These are phyloP conservation scores for Microdochium nivale DNA, from an alignment of 2,329 filamentous ascomycete genomes.

Conservation along the genomic window DNA sequence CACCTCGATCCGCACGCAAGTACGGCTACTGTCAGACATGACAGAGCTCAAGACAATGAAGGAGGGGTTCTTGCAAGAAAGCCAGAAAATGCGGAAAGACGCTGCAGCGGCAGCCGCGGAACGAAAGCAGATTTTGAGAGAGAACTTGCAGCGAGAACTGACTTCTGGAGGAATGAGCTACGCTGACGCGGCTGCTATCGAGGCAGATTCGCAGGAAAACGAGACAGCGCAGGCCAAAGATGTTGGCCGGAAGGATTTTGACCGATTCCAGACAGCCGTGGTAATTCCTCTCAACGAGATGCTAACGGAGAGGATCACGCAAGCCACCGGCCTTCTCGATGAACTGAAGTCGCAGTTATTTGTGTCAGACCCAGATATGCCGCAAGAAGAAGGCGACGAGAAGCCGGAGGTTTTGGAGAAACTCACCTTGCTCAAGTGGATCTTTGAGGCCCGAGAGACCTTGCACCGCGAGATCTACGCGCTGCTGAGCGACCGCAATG, in stretches of 20 bases:
- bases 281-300: conserved; percentile 78
- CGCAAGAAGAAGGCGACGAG: conserved; percentile 92
- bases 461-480: conserved; percentile 82
- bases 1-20: conserved; percentile 63
- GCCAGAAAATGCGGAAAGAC: conserved; percentile 49
- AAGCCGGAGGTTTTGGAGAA: conserved; percentile 91
- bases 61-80: conserved; percentile 47
- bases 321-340: conserved; percentile 69
- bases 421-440: conserved; percentile 89
- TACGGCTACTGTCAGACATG: conserved; percentile 67
- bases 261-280: conserved; percentile 73
- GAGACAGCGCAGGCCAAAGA: conserved; percentile 65
- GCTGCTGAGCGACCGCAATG: conserved; percentile 74
- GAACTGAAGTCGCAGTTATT: conserved; percentile 65
- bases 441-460: conserved; percentile 87
- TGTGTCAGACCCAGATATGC: conserved; percentile 66
- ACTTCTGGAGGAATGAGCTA: conserved; percentile 71
- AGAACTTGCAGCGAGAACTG: conserved; percentile 72
- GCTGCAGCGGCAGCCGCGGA: conserved; percentile 38
- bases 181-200: conserved; percentile 72
- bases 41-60: conserved; percentile 63
- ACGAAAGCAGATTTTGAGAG: conserved; percentile 55
- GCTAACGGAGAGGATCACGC: conserved; percentile 64
- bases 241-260: conserved; percentile 71
- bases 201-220: conserved; percentile 63